These are phyloP conservation scores for Fusarium praegraminearum DNA, from an alignment of 2,329 filamentous ascomycete genomes.

Conservation along the genomic window DNA sequence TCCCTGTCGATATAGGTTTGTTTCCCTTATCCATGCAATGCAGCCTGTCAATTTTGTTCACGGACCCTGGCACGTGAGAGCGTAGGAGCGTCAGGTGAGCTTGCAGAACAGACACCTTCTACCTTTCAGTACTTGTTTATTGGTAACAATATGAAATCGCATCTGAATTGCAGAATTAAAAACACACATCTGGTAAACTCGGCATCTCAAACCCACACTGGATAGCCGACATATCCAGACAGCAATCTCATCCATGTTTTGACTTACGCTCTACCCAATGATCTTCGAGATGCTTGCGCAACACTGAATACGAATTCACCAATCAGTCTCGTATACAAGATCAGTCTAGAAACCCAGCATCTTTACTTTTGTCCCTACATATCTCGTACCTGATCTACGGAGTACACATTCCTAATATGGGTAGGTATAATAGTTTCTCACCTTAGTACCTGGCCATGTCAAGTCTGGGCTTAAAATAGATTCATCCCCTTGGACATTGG, in stretches of 20 bases:
- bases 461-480: conserved; percentile 37
- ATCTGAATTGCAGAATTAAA: background rate
- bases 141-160: background rate
- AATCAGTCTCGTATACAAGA: conserved; percentile 24
- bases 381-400: conserved; percentile 29
- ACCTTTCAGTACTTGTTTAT: background rate
- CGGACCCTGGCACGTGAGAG: conserved; percentile 35
- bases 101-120: background rate
- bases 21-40: conserved; percentile 16
- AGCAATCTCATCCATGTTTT: background rate
- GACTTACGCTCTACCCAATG: conserved; percentile 18
- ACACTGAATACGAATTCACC: conserved; percentile 22
- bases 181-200: background rate
- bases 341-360: background rate
- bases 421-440: background rate
- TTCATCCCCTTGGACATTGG: background rate
- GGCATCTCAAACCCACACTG: background rate
- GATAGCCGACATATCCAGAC: background rate
- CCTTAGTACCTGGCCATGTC: background rate
- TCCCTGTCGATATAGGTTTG: conserved; percentile 11
- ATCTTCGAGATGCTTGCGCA: conserved; percentile 17
- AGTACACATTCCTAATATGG: background rate
- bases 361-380: background rate
- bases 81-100: conserved; percentile 39
- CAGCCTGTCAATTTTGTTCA: background rate